A percentile compares a stretch with the other conserved stretches of the same genome.
These are phyloP conservation scores for Melastoma candidum DNA, from an alignment of 441 rosid species.

Conservation along the genomic window DNA sequence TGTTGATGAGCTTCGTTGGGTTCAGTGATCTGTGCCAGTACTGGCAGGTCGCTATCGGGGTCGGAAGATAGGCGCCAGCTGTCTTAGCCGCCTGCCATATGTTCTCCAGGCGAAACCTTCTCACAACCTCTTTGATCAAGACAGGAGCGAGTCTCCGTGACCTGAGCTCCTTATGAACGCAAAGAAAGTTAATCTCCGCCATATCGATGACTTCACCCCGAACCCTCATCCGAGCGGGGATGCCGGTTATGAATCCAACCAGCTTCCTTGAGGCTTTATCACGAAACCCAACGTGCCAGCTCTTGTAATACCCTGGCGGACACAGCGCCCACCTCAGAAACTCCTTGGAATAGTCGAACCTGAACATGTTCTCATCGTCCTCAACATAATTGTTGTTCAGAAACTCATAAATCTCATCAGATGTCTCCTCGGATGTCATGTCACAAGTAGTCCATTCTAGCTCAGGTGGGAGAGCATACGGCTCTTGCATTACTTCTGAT, in stretches of 20 bases:
- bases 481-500: conserved; percentile 83
- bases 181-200: conserved; percentile 95
- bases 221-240: conserved; percentile 84
- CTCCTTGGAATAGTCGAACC: conserved; percentile 92
- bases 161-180: conserved; percentile 94
- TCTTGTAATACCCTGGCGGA: conserved; percentile 69
- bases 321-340: conserved; percentile 85
- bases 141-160: conserved; percentile 93
- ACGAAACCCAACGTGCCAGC: conserved; percentile 94
- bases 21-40: conserved; percentile 97
- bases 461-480: conserved; percentile 66
- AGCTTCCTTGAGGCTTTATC: conserved; percentile 73
- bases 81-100: conserved; percentile 97
- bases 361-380: conserved; percentile 91
- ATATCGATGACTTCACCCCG: conserved; percentile 63
- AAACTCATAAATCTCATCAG: conserved; percentile 52
- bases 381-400: conserved; percentile 56
- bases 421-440: conserved; percentile 57
- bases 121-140: conserved; percentile 91
- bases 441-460: conserved; percentile 91
- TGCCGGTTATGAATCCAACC: conserved; percentile 85
- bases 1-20: conserved; percentile 94
- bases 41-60: conserved; percentile 82
- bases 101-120: conserved; percentile 88
- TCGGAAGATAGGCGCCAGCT: conserved; percentile 88